Conservation (phyloP, 2,329 filamentous ascomycete species). For the Cylindrodendrum hubeiense region DNA sequence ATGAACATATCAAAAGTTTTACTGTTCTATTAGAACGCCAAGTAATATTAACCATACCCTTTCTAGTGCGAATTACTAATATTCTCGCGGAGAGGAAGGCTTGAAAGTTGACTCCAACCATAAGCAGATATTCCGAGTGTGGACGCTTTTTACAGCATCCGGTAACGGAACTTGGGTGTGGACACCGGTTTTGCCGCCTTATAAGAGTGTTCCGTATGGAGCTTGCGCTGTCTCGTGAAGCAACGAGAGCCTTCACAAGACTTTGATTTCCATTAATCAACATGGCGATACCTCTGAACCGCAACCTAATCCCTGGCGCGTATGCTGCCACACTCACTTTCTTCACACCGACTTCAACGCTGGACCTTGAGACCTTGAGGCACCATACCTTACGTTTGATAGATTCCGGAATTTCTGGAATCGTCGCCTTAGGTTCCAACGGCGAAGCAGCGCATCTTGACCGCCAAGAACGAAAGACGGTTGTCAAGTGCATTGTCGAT, state of each 20-base stretch:
- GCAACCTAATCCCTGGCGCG: constrained; percentile 53
- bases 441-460: constrained; percentile 79
- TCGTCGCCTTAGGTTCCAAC: constrained; percentile 79
- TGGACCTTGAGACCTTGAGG: constrained; percentile 65
- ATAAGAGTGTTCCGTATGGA: neutral
- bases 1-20: neutral
- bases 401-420: constrained; percentile 72
- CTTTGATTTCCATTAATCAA: neutral
- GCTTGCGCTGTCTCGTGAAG: neutral
- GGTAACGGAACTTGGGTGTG: neutral
- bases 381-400: constrained; percentile 70
- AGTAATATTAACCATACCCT: neutral
- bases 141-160: neutral
- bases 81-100: neutral
- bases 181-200: neutral
- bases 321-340: constrained; percentile 74
- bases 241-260: neutral
- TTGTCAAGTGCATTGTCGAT: constrained; percentile 71
- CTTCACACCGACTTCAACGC: constrained; percentile 66
- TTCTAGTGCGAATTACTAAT: neutral
- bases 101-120: neutral
- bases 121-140: neutral
- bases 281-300: neutral
- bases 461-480: constrained; percentile 70
- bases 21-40: neutral